Conservation (phyloP, 75 land plant genomes). For the Selaginella tamariscina region DNA sequence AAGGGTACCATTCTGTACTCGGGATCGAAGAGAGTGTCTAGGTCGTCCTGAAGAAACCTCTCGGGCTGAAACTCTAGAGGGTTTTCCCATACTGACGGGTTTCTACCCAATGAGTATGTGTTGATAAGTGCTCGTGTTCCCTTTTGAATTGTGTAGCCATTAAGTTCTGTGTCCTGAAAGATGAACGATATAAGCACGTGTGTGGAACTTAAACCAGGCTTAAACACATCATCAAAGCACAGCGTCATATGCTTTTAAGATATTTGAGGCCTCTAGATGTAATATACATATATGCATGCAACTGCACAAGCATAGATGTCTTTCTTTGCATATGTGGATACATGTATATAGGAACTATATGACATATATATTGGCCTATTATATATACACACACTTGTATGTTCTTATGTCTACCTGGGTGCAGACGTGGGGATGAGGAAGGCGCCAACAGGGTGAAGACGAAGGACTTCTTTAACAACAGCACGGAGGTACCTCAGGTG, state of each 20-base stretch:
- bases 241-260: too few relatives aligned
- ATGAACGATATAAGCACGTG: too few relatives aligned
- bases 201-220: too few relatives aligned
- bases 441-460: conserved; percentile 16
- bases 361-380: too few relatives aligned
- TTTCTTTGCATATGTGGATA: too few relatives aligned
- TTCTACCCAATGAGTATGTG: conserved; percentile 14
- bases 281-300: too few relatives aligned
- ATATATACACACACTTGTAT: too few relatives aligned
- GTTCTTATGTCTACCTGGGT: too few relatives aligned
- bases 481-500: conserved; percentile 5
- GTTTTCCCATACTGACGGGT: conserved; percentile 9
- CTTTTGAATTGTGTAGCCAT: conserved; percentile 8
- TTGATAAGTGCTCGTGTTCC: conserved; percentile 13
- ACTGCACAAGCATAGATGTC: too few relatives aligned
- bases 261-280: too few relatives aligned
- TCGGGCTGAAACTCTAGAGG: conserved; percentile 13
- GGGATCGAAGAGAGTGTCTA: conserved; percentile 26
- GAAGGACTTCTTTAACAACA: conserved; percentile 12
- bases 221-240: too few relatives aligned
- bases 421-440: conserved; percentile 18
- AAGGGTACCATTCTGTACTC: conserved; percentile 24
- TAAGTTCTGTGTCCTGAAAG: conserved; percentile 6
- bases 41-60: not conserved
- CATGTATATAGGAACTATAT: too few relatives aligned